These are phyloP conservation scores for Carnegiea gigantea DNA, from an alignment of 179 eudicot genomes.

Conservation along the genomic window DNA sequence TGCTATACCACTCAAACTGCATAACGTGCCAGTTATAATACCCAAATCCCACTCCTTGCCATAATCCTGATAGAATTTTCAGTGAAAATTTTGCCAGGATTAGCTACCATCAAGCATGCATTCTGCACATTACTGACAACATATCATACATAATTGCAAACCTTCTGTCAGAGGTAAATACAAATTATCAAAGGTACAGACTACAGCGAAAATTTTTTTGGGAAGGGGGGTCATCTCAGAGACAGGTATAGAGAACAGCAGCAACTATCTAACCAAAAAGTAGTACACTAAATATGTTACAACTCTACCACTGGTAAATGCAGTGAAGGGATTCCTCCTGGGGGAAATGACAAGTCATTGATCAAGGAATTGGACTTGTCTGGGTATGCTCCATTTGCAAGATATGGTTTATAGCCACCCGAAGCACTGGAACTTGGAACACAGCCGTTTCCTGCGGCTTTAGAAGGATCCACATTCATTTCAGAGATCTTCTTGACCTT, in stretches of 20 bases:
- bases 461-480: constrained; percentile 67
- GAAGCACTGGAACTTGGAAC: constrained; percentile 58
- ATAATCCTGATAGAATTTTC: neutral
- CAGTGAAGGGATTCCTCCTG: constrained; percentile 70
- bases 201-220: too few species aligned
- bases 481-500: constrained; percentile 87
- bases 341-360: constrained; percentile 59
- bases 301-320: constrained; percentile 93
- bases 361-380: constrained; percentile 43
- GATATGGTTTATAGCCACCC: constrained; percentile 38
- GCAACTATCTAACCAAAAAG: neutral
- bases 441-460: constrained; percentile 65
- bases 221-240: neutral
- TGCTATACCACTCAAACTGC: neutral
- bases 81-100: neutral
- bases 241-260: neutral
- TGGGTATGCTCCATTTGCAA: constrained; percentile 68
- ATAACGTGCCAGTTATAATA: neutral
- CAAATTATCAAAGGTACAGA: neutral
- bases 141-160: neutral
- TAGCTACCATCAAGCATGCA: constrained; percentile 4
- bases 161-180: neutral
- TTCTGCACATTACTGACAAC: neutral
- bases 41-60: neutral
- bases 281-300: constrained; percentile 34